Evolutionary conservation across 306 rosid genomes (phyloP).

Genomic region (Cicer chorassanicum): DNA sequence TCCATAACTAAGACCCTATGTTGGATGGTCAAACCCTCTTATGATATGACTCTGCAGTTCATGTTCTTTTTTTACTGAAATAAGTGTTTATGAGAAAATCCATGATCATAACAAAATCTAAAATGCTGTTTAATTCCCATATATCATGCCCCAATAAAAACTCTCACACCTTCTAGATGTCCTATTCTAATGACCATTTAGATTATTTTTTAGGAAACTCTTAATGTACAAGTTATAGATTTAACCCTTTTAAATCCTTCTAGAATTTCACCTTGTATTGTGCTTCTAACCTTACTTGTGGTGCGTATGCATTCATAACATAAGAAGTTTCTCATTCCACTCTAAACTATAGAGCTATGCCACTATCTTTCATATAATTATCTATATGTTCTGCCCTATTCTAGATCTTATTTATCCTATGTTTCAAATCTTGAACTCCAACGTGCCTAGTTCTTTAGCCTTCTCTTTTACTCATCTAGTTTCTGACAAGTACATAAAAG

Average conservation of each 20-base stretch:
- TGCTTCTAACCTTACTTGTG: background rate
- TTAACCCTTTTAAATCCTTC: background rate
- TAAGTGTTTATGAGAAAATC: background rate
- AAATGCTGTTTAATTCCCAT: background rate
- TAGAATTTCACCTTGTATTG: background rate
- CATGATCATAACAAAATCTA: background rate
- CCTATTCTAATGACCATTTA: background rate
- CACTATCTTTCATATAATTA: background rate
- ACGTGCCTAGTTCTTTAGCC: background rate
- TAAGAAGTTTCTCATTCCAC: background rate
- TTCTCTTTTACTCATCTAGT: conserved; percentile 2
- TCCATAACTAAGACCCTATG: background rate
- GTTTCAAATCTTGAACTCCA: background rate
- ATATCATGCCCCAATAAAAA: background rate
- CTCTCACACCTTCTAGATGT: background rate
- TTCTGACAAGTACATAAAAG: background rate
- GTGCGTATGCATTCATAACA: background rate
- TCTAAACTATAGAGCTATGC: background rate
- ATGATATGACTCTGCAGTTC: background rate
- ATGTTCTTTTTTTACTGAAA: background rate
- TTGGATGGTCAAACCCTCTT: conserved; percentile 9
- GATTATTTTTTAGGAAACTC: background rate
- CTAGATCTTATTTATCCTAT: background rate
- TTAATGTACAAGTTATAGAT: background rate
- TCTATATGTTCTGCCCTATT: background rate